Conservation (phyloP, 305 asterid genomes). For the Fraxinus platypoda region DNA sequence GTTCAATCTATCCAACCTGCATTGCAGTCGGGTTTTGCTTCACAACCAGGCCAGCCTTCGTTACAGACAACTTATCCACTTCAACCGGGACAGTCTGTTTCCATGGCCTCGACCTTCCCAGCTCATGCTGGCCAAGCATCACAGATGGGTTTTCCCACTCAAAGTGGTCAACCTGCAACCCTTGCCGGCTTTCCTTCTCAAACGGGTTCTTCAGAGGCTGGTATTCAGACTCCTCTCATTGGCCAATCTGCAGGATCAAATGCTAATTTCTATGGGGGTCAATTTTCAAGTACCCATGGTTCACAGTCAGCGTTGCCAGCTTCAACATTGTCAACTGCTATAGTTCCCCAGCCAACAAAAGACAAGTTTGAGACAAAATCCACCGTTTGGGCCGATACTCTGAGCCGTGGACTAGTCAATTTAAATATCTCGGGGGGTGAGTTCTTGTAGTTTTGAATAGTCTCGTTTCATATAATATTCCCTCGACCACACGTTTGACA, state of each 20-base stretch:
- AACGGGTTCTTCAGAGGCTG: neutral
- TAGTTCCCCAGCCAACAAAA: slow-evolving; percentile 55
- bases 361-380: slow-evolving; percentile 91
- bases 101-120: slow-evolving; percentile 36
- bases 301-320: slow-evolving; percentile 25
- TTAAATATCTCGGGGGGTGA: slow-evolving; percentile 92
- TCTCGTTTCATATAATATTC: neutral
- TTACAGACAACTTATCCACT: slow-evolving; percentile 35
- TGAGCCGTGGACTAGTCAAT: slow-evolving; percentile 91
- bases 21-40: slow-evolving; percentile 36
- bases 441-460: slow-evolving; percentile 26
- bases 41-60: slow-evolving; percentile 47
- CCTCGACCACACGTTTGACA: slow-evolving; percentile 15
- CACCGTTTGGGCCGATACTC: slow-evolving; percentile 92
- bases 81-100: slow-evolving; percentile 36
- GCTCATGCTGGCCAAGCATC: slow-evolving; percentile 45
- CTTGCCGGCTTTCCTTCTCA: neutral
- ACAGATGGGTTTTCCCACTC: slow-evolving; percentile 35
- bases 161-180: slow-evolving; percentile 38
- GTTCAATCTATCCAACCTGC: slow-evolving; percentile 40
- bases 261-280: slow-evolving; percentile 47
- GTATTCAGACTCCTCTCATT: slow-evolving; percentile 11
- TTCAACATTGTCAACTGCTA: slow-evolving; percentile 42
- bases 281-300: neutral
- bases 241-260: slow-evolving; percentile 40